phyloP scores from a whole-genome alignment of 1,284 basidiomycete species.

The Cutaneotrichosporon spelunceum region DNA sequence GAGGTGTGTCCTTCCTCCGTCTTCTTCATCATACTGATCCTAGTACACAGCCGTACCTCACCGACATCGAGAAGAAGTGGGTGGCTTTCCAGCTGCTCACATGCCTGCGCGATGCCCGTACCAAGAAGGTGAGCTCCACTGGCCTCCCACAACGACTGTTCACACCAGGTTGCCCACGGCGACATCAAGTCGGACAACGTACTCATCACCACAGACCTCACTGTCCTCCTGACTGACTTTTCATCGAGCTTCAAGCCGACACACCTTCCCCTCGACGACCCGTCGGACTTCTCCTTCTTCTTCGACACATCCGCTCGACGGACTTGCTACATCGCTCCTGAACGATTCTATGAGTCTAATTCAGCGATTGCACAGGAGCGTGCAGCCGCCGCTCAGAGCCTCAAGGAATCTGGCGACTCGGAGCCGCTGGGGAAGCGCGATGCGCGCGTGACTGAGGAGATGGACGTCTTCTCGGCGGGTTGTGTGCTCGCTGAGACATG shows the following conservation, averaged over 20 bases:
- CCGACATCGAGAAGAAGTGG: slow-evolving; percentile 94
- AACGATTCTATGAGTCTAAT: slow-evolving; percentile 82
- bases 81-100: slow-evolving; percentile 90
- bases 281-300: slow-evolving; percentile 95
- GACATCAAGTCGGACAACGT: slow-evolving; percentile 99
- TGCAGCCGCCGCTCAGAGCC: slow-evolving; percentile 59
- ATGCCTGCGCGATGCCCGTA: slow-evolving; percentile 76
- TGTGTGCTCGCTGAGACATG: slow-evolving; percentile 97
- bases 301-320: slow-evolving; percentile 92
- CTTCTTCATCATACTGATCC: neutral
- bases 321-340: slow-evolving; percentile 94
- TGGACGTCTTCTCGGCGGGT: slow-evolving; percentile 96
- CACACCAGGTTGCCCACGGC: slow-evolving; percentile 76
- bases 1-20: slow-evolving; percentile 61
- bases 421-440: slow-evolving; percentile 58
- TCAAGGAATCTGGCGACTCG: slow-evolving; percentile 21
- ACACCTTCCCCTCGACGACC: slow-evolving; percentile 91
- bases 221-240: slow-evolving; percentile 93
- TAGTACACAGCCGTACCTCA: slow-evolving; percentile 93
- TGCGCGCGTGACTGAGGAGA: slow-evolving; percentile 83
- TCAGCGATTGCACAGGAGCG: slow-evolving; percentile 63
- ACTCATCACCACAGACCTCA: slow-evolving; percentile 92
- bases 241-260: slow-evolving; percentile 92
- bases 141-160: slow-evolving; percentile 4
- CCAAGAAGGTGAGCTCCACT: slow-evolving; percentile 56